Base-by-base conservation (phyloP, 345 rosid species). In the Conringia planisiliqua region DNA sequence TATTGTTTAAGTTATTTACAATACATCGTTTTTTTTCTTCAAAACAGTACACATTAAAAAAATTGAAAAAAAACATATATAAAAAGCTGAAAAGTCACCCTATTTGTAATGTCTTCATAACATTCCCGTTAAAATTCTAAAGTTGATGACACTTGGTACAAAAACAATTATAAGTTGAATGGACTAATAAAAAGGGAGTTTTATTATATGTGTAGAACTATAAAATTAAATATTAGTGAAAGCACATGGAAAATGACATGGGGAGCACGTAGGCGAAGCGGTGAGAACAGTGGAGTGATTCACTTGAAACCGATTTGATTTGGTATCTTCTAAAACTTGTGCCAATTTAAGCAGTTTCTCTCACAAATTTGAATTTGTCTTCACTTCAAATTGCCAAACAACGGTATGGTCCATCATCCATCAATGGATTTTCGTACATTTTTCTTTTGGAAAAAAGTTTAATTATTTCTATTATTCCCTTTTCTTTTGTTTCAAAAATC, bases 181-280 rank as follows among this genome's bases (percentile, higher is more conserved):
- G 43, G 66, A 46, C 66, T 32, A 43, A 24, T 57, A 46, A 14
- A 70, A 35, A 32, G 24, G 7, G 17, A 33, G 14, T 13, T 51
- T 5, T 20, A 24, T 38, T 5, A 36, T 1, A 55, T 46, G 14
- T 20, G 32, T 20, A 46, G 22, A 48, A 18, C 0, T n/a, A 2
- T 1, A 35, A 33, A 33, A 47, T 10, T 0, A 10, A 64, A 46
- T 22, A 27, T 7, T 12, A 7, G 39, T 7, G 43, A 52, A 18
- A 20, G 39, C 32, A 73, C 64, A 73, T 73, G 71, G 70, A 54
- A 43, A 56, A 7, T 63, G 77, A 54, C 77, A 64, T 73, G 63
- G 27, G 62, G 69, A 72, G 52, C 69, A 62, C 40, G 8, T 8
- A 62, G 27, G 35, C 5, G 71, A 73, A 73, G 77, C 77, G 77